phyloP scores from a whole-genome alignment of 148 eudicot genomes.

The Vaccinium darrowii region DNA sequence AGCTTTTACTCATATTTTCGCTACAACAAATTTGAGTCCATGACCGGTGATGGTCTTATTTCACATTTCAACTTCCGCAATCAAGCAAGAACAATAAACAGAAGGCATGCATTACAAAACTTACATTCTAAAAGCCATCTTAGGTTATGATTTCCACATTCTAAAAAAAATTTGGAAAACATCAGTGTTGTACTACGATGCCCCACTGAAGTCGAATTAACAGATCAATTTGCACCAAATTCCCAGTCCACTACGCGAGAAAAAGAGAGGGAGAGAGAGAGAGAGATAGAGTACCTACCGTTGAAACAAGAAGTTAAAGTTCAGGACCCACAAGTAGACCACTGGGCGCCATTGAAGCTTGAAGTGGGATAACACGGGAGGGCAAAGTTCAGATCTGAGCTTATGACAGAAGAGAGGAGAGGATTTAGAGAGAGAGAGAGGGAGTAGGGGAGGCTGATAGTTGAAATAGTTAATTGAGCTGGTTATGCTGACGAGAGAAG shows the following conservation, averaged over 20 bases:
- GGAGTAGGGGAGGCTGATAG: neutral
- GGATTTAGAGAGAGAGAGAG: neutral
- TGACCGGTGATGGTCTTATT: neutral
- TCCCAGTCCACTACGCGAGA: neutral
- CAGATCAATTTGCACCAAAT: neutral
- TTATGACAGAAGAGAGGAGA: neutral
- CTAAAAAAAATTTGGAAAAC: neutral
- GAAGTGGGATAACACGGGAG: neutral
- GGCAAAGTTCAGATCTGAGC: conserved; percentile 24
- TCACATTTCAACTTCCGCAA: conserved; percentile 3
- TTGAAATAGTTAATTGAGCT: neutral
- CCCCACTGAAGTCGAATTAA: neutral
- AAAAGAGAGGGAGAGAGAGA: neutral
- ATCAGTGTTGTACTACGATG: neutral
- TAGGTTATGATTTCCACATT: neutral
- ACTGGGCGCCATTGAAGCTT: conserved; percentile 10
- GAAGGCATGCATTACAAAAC: neutral
- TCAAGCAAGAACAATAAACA: conserved; percentile 1
- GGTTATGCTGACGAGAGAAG: neutral
- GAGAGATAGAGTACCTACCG: neutral
- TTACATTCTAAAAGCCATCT: neutral
- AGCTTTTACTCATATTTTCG: neutral
- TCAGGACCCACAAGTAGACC: conserved; percentile 6
- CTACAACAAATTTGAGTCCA: neutral
- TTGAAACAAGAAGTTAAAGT: neutral